Percentiles rank a stretch among this genome's conserved stretches.
Evolutionary conservation across 108 stramenopile species (phyloP).

Genomic region (Skeletonema menzelii): DNA sequence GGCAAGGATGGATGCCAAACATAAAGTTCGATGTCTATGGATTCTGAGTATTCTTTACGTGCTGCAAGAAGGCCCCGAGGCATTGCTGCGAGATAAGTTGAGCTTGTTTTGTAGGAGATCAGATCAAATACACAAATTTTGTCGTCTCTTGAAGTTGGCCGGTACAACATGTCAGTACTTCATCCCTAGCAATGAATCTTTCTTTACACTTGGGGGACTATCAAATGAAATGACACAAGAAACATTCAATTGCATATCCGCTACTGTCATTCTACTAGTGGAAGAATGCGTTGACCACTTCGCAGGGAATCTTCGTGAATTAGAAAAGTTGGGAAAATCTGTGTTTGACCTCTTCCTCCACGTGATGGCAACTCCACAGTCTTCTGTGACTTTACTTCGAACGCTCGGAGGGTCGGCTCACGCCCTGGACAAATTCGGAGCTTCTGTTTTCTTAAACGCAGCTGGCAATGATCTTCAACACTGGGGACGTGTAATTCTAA

Average conservation of each 20-base stretch:
- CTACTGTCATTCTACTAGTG: constrained; percentile 68
- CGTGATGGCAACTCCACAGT: constrained; percentile 79
- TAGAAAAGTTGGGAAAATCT: constrained; percentile 56
- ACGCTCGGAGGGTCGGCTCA: constrained; percentile 78
- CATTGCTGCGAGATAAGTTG: constrained; percentile 58
- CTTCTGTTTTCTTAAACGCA: constrained; percentile 58
- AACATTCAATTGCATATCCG: constrained; percentile 86
- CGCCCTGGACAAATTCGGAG: constrained; percentile 82
- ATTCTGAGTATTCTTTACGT: constrained; percentile 73
- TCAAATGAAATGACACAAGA: constrained; percentile 71
- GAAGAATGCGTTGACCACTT: constrained; percentile 68
- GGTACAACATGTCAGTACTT: constrained; percentile 76
- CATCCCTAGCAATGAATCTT: constrained; percentile 34
- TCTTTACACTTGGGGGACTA: constrained; percentile 26
- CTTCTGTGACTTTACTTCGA: constrained; percentile 78
- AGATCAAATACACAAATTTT: constrained; percentile 65
- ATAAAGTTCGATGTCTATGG: constrained; percentile 77
- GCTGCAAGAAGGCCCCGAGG: constrained; percentile 85
- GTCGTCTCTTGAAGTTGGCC: constrained; percentile 63
- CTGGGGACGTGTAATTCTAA: constrained; percentile 74
- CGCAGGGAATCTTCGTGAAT: constrained; percentile 45
- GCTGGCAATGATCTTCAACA: constrained; percentile 70
- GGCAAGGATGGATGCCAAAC: constrained; percentile 74
- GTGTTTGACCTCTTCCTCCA: constrained; percentile 80
- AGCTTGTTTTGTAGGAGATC: constrained; percentile 47